phyloP scores from a whole-genome alignment of 2,329 filamentous ascomycete genomes.

The Fusarium veterinarium region DNA sequence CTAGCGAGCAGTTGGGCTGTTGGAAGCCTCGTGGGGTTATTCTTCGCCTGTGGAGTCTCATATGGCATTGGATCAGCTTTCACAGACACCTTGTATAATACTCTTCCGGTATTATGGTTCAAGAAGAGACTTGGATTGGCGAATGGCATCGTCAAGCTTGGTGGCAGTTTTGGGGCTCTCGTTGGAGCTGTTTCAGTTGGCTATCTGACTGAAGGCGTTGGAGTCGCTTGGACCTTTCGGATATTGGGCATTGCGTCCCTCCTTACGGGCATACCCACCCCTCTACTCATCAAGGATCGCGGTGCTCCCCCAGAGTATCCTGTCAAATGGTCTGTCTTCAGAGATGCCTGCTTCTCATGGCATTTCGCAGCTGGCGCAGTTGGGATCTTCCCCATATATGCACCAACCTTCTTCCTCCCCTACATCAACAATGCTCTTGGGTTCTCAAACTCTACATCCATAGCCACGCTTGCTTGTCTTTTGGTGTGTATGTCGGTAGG shows the following conservation, averaged over 20 bases:
- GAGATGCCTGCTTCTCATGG: not conserved
- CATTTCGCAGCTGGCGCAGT: not conserved
- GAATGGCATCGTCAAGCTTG: not conserved
- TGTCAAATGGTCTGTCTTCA: not conserved
- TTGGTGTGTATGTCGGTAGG: not conserved
- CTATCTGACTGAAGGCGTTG: not conserved
- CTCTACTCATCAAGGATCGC: not conserved
- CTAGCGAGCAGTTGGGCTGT: not conserved
- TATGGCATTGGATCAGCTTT: not conserved
- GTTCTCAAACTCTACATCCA: not conserved
- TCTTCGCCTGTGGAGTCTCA: not conserved
- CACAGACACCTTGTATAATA: not conserved
- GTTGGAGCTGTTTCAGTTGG: not conserved
- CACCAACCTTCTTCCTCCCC: not conserved
- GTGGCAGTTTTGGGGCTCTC: not conserved
- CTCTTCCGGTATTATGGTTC: not conserved
- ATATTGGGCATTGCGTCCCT: not conserved
- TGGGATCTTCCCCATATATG: not conserved
- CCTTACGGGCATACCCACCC: not conserved
- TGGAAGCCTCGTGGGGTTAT: not conserved
- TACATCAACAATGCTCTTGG: not conserved
- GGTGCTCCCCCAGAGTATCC: not conserved
- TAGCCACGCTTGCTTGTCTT: not conserved
- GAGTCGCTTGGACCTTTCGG: not conserved
- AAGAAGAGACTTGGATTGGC: not conserved